Evolutionary conservation across 306 rosid genomes (phyloP), one percentile per base, ranked within the genome.

Genomic region (Crataegus laevigata): DNA sequence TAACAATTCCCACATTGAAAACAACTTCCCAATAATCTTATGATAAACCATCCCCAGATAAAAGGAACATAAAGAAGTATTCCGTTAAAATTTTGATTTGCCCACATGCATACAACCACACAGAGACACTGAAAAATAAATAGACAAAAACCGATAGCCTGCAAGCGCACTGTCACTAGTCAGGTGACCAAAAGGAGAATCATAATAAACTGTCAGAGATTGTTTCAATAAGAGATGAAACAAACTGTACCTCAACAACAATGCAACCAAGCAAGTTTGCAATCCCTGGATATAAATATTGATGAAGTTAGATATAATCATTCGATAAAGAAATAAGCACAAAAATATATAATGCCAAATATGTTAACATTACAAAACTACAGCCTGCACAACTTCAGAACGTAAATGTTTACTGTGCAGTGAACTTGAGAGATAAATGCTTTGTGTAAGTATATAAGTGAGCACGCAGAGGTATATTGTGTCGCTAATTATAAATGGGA

Each of bases 211-310:
- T 71, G 62, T 17, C n/a, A 30, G 45, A 68, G 55, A 64, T 62
- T 18, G 38, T n/a, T 54, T 64, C 26, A 38, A 68, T 67, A 18
- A 75, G 75, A 81, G 78, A 75, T 45, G 38, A 61, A 26, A 73
- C 22, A 55, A 40, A 61, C 3, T 73, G 38, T 75, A 92, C 99
- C 99, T 90, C 40, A 91, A 89, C 71, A 92, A 75, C 71, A 96
- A 77, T 22, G 98, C 91, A 72, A 90, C 98, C 90, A 89, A 81
- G 85, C 99, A 92, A 76, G 96, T 90, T 85, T 90, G 99, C 85
- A 92, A 85, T 9, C 99, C 99, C 99, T 94, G 87, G 79, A 85
- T 52, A 77, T 55, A 82, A 86, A 73, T 59, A 77, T 84, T 65
- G 62, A 59, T 21, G 75, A 63, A 74, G 72, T 85, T 67, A 84